Base-by-base conservation (phyloP, 768 basidiomycete species). In the Xerocomellus dryophilus region DNA sequence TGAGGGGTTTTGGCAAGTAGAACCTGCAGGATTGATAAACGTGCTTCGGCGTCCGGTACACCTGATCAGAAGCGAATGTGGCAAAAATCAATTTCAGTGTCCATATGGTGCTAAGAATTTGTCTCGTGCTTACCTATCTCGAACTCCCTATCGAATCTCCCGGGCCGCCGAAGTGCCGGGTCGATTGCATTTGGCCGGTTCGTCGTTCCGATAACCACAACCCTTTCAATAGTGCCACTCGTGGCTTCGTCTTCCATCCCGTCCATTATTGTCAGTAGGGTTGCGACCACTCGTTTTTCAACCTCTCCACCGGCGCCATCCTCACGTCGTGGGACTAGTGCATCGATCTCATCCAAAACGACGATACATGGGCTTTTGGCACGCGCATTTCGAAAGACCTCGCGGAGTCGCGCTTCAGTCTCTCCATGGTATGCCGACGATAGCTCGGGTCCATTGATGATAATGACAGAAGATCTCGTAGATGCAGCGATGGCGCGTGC, bases 361-460 rank as follows among this genome's bases (percentile, higher is more conserved):
- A 99, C 84, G 60, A 99, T 93, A 61, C 92, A 96, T 0, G 96
- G 95, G 51, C 86, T 88, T 61, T 85, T 82, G 32, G 78, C 75
- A 51, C 83, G 81, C 1, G 97, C 97, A 60, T 93, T 86, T 39
- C 79, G 81, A 68, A 98, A 99, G 4, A 98, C 87, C 23, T 89
- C 89, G 18, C 97, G 85, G 34, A 99, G 76, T 57, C 86, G 84
- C 1, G 90, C 84, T 66, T 99, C 97, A 1, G 94, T 97, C 75
- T 99, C 97, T 40, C 97, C 97, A 65, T 98, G 97, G 65, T 93
- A 98, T 1, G 94, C 93, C 18, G 92, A 93, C 1, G 90, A 92
- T 20, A 98, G 80, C 66, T 98, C 94, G 12, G 97, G 94, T 0
- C 97, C 97, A 62, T 96, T 96, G 68, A 98, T 86, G 47, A 93